Conservation (phyloP, 2,329 filamentous ascomycete species). For the Juglanconis oblonga region DNA sequence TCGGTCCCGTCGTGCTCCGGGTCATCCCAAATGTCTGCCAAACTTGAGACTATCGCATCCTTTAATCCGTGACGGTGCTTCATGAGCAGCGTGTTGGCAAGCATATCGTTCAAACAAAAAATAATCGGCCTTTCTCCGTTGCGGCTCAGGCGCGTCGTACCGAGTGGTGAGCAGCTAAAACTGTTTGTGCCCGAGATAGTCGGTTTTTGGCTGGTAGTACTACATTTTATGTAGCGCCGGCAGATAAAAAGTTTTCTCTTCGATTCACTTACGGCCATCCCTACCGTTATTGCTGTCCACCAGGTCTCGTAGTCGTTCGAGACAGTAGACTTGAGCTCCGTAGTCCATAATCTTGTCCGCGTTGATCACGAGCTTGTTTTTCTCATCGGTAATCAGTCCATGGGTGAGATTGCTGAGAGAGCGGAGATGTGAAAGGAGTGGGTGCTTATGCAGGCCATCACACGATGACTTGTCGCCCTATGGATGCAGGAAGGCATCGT, state of each 20-base stretch:
- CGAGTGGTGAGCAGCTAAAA: background rate
- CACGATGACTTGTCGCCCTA: background rate
- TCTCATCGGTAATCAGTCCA: background rate
- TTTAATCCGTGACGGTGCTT: background rate
- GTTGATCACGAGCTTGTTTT: constrained; percentile 3
- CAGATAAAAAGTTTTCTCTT: background rate
- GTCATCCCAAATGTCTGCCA: background rate
- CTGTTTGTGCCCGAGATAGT: background rate
- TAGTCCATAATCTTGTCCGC: constrained; percentile 19
- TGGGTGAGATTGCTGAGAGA: background rate
- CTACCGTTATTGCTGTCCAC: background rate
- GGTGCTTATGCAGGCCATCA: background rate
- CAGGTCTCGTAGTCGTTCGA: background rate
- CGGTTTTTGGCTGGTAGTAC: background rate
- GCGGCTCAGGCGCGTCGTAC: background rate
- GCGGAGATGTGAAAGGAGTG: background rate
- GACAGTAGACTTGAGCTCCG: constrained; percentile 15
- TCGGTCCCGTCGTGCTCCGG: background rate
- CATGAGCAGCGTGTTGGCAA: background rate
- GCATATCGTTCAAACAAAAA: background rate
- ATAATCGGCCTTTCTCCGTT: background rate
- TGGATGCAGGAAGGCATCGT: background rate
- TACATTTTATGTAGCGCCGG: background rate
- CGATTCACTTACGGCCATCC: background rate
- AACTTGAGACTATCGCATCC: background rate